Conservation (phyloP, 768 basidiomycete genomes). For the Boletellus ananiceps region DNA sequence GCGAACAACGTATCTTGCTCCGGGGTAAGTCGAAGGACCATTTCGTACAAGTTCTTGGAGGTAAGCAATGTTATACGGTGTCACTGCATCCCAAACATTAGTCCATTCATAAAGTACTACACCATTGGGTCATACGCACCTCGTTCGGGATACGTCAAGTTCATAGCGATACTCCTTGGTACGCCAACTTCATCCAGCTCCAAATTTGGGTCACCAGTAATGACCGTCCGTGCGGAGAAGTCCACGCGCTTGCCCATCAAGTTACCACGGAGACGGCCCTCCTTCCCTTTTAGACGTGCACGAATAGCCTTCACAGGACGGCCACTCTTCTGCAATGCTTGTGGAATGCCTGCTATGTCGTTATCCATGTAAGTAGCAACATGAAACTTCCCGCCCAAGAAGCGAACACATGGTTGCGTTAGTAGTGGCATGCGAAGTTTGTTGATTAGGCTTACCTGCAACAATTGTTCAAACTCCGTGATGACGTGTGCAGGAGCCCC, state of each 20-base stretch:
- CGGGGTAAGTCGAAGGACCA: conserved; percentile 92
- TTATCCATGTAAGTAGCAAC: conserved; percentile 99
- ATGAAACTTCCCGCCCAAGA: conserved; percentile 63
- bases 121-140: conserved; percentile 43
- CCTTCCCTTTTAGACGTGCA: conserved; percentile 96
- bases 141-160: conserved; percentile 94
- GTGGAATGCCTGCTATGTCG: conserved; percentile 96
- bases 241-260: conserved; percentile 99
- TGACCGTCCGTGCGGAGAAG: conserved; percentile 98
- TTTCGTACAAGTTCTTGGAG: conserved; percentile 93
- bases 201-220: conserved; percentile 97
- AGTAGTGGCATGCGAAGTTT: neutral
- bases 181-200: conserved; percentile 97
- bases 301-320: conserved; percentile 98
- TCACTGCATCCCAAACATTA: conserved; percentile 51
- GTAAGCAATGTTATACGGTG: conserved; percentile 93
- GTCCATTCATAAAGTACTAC: neutral
- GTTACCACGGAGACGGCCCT: conserved; percentile 95
- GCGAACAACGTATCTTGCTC: conserved; percentile 93
- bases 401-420: neutral
- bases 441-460: conserved; percentile 61
- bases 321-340: conserved; percentile 95
- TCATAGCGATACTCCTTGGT: conserved; percentile 93
- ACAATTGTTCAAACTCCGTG: conserved; percentile 90
- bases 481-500: conserved; percentile 96